Evolutionary conservation across 352 stramenopile genomes (phyloP), one percentile per base, ranked within the genome.

Genomic region (Pseudoperonospora humuli): DNA sequence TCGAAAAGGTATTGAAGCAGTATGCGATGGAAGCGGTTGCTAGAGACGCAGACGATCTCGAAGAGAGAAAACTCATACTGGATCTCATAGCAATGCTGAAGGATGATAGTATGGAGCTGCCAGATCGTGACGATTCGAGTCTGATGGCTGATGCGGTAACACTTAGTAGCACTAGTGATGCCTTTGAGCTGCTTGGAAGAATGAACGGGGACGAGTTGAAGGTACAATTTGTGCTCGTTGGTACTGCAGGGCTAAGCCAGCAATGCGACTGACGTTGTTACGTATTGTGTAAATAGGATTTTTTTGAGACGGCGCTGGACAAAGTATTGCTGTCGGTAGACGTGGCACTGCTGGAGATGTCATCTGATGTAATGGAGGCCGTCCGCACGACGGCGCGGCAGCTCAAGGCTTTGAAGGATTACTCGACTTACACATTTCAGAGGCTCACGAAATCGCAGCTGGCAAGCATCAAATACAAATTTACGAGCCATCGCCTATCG

Each of bases 181-280:
- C 67, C 31, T 85, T 83, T 42, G 74, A 86, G 39, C 57, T n/a
- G n/a, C n/a, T 89, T 9, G 67, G 84, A 50, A 67, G 50, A 19
- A 84, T 89, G 74, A 59, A 86, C 40, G 76, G 74, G 25, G 70
- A 75, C 25, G 71, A 84, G 32, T 50, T 89, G 10, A 84, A 86
- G 69, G 71, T 84, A 21, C 7, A 50, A 28, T 32, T 37, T 15
- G 7, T 7, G n/a, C 3, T 4, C 26, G 4, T 21, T 26, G 17
- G 26, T 3, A 15, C 19, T 34, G 3, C 19, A 1, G 8, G n/a
- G 8, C 5, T 4, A 8, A 10, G 2, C 10, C n/a, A 19, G 5
- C 17, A n/a, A 27, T 33, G 19, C 15, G 15, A 46, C 20, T 43
- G 8, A 44, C 34, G 2, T 9, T 37, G 19, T 15, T 44, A 13